Evolutionary conservation across 2,329 filamentous ascomycete genomes (phyloP).

Genomic region (Stagonosporopsis rhizophila): DNA sequence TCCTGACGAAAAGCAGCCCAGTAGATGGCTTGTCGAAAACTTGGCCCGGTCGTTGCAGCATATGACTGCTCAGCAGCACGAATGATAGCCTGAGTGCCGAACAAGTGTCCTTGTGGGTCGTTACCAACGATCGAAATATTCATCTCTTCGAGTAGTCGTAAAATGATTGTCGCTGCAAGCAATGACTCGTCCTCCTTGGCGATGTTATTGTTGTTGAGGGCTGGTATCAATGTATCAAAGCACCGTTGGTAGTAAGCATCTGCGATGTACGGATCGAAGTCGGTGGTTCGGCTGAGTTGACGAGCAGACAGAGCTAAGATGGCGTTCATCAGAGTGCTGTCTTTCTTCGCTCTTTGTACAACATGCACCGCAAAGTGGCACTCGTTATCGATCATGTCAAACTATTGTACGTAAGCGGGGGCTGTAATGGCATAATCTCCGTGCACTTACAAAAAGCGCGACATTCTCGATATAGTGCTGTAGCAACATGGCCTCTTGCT

Average conservation of each 20-base stretch:
- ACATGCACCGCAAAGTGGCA: conserved; percentile 46
- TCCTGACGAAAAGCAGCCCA: conserved; percentile 50
- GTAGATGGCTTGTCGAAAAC: conserved; percentile 47
- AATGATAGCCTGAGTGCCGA: conserved; percentile 49
- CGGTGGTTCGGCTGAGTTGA: conserved; percentile 50
- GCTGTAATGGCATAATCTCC: no score
- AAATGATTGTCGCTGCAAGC: conserved; percentile 51
- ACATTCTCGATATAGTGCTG: conserved; percentile 48
- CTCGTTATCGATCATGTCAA: conserved; percentile 46
- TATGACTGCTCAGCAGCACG: conserved; percentile 45
- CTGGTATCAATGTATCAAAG: conserved; percentile 51
- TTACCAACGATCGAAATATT: conserved; percentile 49
- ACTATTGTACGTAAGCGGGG: conserved; percentile 25
- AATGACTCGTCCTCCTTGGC: conserved; percentile 51
- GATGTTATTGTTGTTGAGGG: conserved; percentile 48
- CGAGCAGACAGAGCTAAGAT: conserved; percentile 53
- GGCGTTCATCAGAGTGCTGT: conserved; percentile 52
- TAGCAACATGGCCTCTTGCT: conserved; percentile 48
- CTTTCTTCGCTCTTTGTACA: conserved; percentile 46
- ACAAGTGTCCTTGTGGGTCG: conserved; percentile 49
- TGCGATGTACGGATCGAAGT: conserved; percentile 51
- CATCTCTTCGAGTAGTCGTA: conserved; percentile 53
- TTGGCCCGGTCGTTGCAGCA: conserved; percentile 39
- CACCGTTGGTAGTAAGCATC: conserved; percentile 53
- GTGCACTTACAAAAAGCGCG: conserved; percentile 43